phyloP scores from a whole-genome alignment of 306 rosid genomes.

The Glycyrrhiza uralensis region DNA sequence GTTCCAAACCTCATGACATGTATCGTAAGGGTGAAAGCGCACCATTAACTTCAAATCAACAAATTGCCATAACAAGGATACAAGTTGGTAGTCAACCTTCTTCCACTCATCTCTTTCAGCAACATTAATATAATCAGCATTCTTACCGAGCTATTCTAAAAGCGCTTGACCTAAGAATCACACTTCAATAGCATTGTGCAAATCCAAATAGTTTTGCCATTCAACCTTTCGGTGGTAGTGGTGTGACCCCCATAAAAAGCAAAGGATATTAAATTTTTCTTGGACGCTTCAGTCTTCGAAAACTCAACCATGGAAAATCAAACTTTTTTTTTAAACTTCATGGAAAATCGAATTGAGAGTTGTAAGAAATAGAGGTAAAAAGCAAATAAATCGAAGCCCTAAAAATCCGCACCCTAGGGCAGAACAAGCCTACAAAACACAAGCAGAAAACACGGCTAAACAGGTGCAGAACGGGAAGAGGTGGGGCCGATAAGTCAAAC shows the following conservation, averaged over 20 bases:
- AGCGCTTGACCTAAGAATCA: background rate
- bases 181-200: background rate
- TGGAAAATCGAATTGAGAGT: no score
- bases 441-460: background rate
- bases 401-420: background rate
- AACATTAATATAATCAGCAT: background rate
- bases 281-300: background rate
- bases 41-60: background rate
- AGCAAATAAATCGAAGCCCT: background rate
- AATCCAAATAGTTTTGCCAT: background rate
- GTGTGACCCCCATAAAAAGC: background rate
- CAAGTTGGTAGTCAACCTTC: background rate
- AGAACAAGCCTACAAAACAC: background rate
- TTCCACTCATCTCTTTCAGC: background rate
- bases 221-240: background rate
- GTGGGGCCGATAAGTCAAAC: background rate
- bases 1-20: no score
- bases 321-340: no score
- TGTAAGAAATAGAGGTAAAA: background rate
- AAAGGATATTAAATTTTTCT: background rate
- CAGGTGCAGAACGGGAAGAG: background rate
- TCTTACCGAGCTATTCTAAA: background rate
- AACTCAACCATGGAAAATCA: background rate
- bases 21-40: no score
- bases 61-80: background rate